Evolutionary conservation across 2,329 filamentous ascomycete genomes (phyloP).

Genomic region (Colletotrichum sp.): DNA sequence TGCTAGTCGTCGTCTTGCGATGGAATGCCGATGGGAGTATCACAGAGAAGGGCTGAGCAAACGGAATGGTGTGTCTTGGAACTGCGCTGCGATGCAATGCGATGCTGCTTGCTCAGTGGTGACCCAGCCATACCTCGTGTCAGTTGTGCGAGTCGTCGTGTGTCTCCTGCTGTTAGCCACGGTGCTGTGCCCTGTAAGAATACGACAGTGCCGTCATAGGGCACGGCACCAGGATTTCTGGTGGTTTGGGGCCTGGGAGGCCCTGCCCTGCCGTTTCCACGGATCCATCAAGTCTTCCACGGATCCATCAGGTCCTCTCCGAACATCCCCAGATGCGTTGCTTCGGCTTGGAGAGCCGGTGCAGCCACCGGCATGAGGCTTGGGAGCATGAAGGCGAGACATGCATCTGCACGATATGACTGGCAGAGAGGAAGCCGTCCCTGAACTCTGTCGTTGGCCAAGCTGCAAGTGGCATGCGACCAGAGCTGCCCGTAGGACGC

Average conservation of each 20-base stretch:
- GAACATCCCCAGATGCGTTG: background rate
- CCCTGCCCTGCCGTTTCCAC: background rate
- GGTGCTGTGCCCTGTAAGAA: background rate
- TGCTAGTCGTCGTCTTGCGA: background rate
- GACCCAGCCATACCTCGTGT: background rate
- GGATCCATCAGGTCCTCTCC: background rate
- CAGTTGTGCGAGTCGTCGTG: background rate
- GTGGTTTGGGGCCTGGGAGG: background rate
- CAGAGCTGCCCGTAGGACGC: background rate
- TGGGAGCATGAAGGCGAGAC: constrained; percentile 10
- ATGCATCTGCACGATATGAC: constrained; percentile 11
- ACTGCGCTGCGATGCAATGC: background rate
- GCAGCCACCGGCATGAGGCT: constrained; percentile 11
- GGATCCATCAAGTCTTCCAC: background rate
- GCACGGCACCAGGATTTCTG: background rate
- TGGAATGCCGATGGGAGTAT: background rate
- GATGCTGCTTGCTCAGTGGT: background rate
- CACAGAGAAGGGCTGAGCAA: background rate
- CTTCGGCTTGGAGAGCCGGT: constrained; percentile 5
- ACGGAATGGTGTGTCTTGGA: background rate
- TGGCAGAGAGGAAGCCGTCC: constrained; percentile 4
- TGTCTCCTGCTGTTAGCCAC: background rate
- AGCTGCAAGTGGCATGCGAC: constrained; percentile 7
- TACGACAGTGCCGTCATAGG: background rate
- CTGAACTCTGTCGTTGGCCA: background rate